Evolutionary conservation across 2,329 filamentous ascomycete species (phyloP).

Genomic region (Polychaeton citri): DNA sequence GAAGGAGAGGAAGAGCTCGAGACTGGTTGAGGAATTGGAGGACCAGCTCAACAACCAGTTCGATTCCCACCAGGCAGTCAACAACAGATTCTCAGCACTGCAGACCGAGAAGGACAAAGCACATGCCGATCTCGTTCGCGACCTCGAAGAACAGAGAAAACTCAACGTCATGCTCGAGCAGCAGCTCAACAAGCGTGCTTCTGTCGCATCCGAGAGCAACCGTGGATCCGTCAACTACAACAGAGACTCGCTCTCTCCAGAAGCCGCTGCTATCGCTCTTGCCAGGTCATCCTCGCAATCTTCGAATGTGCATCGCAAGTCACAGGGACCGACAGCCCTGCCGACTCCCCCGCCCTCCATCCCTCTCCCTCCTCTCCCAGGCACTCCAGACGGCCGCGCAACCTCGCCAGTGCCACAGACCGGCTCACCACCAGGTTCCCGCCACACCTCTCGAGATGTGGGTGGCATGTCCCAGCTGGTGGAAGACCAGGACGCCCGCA

Average conservation of each 20-base stretch:
- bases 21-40: constrained; percentile 88
- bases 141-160: constrained; percentile 65
- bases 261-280: constrained; percentile 26
- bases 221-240: constrained; percentile 20
- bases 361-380: constrained; percentile 82
- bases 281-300: constrained; percentile 45
- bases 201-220: constrained; percentile 14
- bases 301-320: constrained; percentile 65
- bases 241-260: constrained; percentile 33
- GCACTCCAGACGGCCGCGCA: constrained; percentile 39
- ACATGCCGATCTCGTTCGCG: constrained; percentile 35
- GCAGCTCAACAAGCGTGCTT: constrained; percentile 33
- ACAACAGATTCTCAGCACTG: constrained; percentile 68
- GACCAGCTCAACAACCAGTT: constrained; percentile 92
- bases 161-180: constrained; percentile 64
- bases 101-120: constrained; percentile 33
- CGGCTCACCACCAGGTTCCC: constrained; percentile 46
- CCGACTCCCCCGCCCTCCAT: constrained; percentile 92
- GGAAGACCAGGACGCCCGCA: constrained; percentile 89
- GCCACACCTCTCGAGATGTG: constrained; percentile 50
- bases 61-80: constrained; percentile 76
- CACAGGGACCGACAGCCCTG: constrained; percentile 64
- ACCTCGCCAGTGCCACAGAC: constrained; percentile 48
- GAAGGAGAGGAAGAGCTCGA: constrained; percentile 80
- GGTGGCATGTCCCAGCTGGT: constrained; percentile 66